phyloP scores from a whole-genome alignment of 2,329 filamentous ascomycete genomes.

The Botryosphaeria agaves region DNA sequence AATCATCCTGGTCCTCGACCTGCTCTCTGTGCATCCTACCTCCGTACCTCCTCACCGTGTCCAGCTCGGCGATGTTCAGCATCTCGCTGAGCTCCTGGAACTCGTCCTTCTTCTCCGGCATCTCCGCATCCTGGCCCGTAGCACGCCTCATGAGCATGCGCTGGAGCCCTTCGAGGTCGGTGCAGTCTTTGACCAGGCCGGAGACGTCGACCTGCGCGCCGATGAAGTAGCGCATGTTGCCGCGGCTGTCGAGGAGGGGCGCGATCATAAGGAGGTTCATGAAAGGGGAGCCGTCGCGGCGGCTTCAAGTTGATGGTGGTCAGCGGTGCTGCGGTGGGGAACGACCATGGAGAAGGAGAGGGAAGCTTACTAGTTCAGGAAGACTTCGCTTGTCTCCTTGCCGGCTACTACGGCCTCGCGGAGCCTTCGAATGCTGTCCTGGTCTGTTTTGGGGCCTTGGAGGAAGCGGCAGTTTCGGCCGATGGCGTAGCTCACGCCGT shows the following conservation, averaged over 20 bases:
- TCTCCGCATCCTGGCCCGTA: slow-evolving; percentile 6
- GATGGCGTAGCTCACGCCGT: slow-evolving; percentile 54
- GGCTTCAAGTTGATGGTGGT: slow-evolving; percentile 18
- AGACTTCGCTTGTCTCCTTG: slow-evolving; percentile 55
- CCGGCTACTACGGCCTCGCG: slow-evolving; percentile 42
- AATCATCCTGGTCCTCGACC: slow-evolving; percentile 28
- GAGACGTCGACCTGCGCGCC: slow-evolving; percentile 59
- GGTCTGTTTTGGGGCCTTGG: slow-evolving; percentile 55
- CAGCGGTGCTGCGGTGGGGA: no score
- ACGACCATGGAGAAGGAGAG: background rate
- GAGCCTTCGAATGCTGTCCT: slow-evolving; percentile 42
- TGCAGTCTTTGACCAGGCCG: slow-evolving; percentile 47
- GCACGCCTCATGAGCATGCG: slow-evolving; percentile 6
- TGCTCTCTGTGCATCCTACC: slow-evolving; percentile 44
- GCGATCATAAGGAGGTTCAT: slow-evolving; percentile 65
- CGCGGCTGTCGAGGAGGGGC: slow-evolving; percentile 50
- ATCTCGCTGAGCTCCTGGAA: slow-evolving; percentile 52
- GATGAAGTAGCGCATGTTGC: slow-evolving; percentile 50
- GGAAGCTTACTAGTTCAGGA: slow-evolving; percentile 50
- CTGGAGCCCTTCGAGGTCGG: slow-evolving; percentile 45
- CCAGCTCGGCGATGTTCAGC: slow-evolving; percentile 50
- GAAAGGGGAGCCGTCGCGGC: slow-evolving; percentile 59
- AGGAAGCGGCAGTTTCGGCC: slow-evolving; percentile 66
- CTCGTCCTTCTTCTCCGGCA: slow-evolving; percentile 33
- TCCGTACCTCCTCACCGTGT: slow-evolving; percentile 43